Conservation (phyloP, 108 stramenopile genomes). For the Craspedostauros australis region DNA sequence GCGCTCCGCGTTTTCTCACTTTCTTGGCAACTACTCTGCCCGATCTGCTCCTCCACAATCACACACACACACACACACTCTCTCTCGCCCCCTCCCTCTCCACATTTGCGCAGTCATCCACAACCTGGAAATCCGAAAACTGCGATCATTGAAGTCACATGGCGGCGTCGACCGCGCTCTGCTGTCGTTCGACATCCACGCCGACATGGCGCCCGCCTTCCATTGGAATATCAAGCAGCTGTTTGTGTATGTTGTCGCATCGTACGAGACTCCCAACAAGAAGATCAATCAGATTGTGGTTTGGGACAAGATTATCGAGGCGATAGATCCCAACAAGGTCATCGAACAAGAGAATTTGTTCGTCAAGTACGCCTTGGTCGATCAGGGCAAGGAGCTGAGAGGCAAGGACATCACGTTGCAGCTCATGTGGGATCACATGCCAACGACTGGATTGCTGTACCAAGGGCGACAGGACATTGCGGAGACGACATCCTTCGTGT, state of each 20-base stretch:
- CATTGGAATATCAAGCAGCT: slow-evolving; percentile 99
- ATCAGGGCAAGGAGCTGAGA: slow-evolving; percentile 89
- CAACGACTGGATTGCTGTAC: slow-evolving; percentile 83
- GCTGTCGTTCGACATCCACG: slow-evolving; percentile 88
- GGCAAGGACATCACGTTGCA: slow-evolving; percentile 81
- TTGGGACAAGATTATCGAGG: slow-evolving; percentile 95
- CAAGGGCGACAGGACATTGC: slow-evolving; percentile 64
- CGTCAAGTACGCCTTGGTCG: slow-evolving; percentile 95
- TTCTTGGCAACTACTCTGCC: too few relatives aligned
- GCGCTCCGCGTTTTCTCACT: too few relatives aligned
- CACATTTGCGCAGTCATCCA: slow-evolving; percentile 37
- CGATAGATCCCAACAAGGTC: slow-evolving; percentile 55
- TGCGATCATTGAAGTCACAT: slow-evolving; percentile 82
- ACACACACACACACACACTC: too few relatives aligned
- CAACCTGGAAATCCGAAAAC: slow-evolving; percentile 59
- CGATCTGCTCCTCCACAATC: too few relatives aligned
- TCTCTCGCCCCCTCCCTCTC: too few relatives aligned
- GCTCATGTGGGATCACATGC: slow-evolving; percentile 99
- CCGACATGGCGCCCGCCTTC: slow-evolving; percentile 92
- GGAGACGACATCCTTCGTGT: slow-evolving; percentile 42
- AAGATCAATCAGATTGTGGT: slow-evolving; percentile 88
- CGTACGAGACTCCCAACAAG: slow-evolving; percentile 78
- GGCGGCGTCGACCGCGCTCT: slow-evolving; percentile 92
- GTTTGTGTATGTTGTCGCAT: slow-evolving; percentile 89
- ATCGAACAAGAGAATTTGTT: slow-evolving; percentile 78